These are phyloP conservation scores for Cercospora sojina DNA, from an alignment of 2,329 filamentous ascomycete species.

Conservation along the genomic window DNA sequence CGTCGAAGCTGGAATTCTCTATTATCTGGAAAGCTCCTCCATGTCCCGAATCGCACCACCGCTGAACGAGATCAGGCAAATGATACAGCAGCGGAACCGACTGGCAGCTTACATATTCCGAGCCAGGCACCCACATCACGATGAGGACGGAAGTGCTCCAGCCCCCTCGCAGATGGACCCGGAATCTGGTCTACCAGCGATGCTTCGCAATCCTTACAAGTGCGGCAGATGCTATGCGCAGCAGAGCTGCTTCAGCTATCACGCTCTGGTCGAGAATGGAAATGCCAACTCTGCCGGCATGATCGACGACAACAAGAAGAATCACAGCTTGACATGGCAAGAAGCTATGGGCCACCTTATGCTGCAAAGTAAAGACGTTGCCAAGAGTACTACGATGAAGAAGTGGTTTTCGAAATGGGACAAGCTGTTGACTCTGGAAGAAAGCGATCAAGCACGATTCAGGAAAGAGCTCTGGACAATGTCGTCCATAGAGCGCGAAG, in stretches of 20 bases:
- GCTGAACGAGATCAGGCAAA: conserved; percentile 84
- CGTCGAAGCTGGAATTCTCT: conserved; percentile 84
- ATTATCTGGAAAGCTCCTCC: conserved; percentile 89
- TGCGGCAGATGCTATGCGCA: conserved; percentile 91
- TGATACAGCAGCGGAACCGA: conserved; percentile 94
- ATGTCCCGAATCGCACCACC: conserved; percentile 83
- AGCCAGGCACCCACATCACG: conserved; percentile 27
- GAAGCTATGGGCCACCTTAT: conserved; percentile 60
- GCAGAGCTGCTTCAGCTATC: conserved; percentile 86
- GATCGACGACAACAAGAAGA: conserved; percentile 58
- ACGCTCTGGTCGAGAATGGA: conserved; percentile 84
- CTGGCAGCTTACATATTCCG: conserved; percentile 76
- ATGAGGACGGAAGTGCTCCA: neutral
- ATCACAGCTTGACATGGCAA: conserved; percentile 57
- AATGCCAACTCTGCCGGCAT: conserved; percentile 78
- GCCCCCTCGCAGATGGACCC: conserved; percentile 28
- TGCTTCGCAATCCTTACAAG: conserved; percentile 77
- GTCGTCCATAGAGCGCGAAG: conserved; percentile 83
- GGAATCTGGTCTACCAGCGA: conserved; percentile 71
- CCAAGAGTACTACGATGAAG: conserved; percentile 62
- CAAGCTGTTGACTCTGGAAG: conserved; percentile 85
- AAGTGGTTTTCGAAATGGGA: conserved; percentile 96
- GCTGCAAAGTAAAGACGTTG: conserved; percentile 42
- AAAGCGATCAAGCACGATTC: conserved; percentile 83
- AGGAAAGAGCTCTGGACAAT: conserved; percentile 95